Percentiles rank a stretch among this genome's conserved stretches.
These are phyloP conservation scores for Wallacemonas rigidus DNA, from an alignment of 208 protist genomes.

Conservation along the genomic window DNA sequence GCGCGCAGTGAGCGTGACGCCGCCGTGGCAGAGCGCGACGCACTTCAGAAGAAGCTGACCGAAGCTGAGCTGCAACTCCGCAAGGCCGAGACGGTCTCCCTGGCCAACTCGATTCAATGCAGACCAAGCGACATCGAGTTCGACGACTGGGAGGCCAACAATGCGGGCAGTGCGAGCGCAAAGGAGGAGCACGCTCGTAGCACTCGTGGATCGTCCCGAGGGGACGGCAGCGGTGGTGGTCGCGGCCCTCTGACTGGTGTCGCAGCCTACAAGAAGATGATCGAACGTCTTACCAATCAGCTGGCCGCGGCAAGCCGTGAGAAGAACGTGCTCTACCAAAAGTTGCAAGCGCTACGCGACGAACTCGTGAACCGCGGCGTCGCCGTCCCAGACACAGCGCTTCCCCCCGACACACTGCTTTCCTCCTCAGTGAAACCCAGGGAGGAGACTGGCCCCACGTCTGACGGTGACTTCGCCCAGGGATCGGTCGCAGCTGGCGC, in stretches of 20 bases:
- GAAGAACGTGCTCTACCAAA: conserved; percentile 33
- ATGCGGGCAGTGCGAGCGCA: not conserved
- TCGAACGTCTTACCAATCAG: conserved; percentile 62
- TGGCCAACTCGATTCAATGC: conserved; percentile 2
- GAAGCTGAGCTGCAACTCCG: conserved; percentile 20
- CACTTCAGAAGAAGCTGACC: conserved; percentile 27
- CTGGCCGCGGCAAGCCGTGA: conserved; percentile 53
- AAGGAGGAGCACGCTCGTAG: not conserved
- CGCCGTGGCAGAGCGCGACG: conserved; percentile 37
- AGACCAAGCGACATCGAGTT: conserved; percentile 7
- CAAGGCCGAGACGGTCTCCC: conserved; percentile 10
- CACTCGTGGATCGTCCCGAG: not conserved
- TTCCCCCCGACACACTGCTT: not conserved
- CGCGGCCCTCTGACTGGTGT: conserved; percentile 29
- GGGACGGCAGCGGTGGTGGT: conserved; percentile 14
- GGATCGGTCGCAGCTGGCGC: not conserved
- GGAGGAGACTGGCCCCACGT: conserved; percentile 20
- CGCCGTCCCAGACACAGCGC: not conserved
- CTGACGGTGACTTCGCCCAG: not conserved
- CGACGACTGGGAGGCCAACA: conserved; percentile 5
- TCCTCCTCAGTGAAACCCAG: conserved; percentile 5
- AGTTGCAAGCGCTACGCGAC: conserved; percentile 39
- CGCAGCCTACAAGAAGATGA: conserved; percentile 54
- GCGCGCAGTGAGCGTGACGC: conserved; percentile 50
- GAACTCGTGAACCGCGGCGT: conserved; percentile 30